phyloP scores from a whole-genome alignment of 257 asterid species.

The Orobanche coerulescens region DNA sequence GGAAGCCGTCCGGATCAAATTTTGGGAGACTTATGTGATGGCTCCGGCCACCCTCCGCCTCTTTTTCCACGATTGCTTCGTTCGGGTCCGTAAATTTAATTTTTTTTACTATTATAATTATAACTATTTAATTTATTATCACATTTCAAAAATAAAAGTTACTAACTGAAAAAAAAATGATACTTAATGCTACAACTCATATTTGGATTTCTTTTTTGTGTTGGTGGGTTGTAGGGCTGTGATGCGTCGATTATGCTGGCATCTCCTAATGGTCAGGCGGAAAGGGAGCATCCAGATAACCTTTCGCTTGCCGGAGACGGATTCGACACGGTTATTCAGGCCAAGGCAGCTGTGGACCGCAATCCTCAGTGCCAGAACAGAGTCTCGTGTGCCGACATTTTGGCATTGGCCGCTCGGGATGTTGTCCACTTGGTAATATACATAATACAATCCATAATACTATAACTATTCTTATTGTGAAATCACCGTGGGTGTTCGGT shows the following conservation, averaged over 20 bases:
- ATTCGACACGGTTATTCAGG: slow-evolving; percentile 68
- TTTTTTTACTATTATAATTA: no score
- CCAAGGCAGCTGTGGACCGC: slow-evolving; percentile 66
- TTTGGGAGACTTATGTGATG: slow-evolving; percentile 63
- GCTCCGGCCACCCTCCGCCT: slow-evolving; percentile 89
- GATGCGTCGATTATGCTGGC: slow-evolving; percentile 59
- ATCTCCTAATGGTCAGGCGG: slow-evolving; percentile 45
- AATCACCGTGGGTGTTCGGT: no score
- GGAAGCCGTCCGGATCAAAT: slow-evolving; percentile 48
- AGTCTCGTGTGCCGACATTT: slow-evolving; percentile 81
- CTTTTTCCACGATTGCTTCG: slow-evolving; percentile 77
- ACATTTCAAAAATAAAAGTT: no score
- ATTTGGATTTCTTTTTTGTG: no score
- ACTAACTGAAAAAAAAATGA: no score
- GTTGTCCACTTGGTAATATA: slow-evolving; percentile 80
- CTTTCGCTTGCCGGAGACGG: slow-evolving; percentile 91
- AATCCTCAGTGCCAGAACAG: slow-evolving; percentile 56
- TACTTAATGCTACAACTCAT: no score
- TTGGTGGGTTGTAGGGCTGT: slow-evolving; percentile 40
- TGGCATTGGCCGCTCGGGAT: slow-evolving; percentile 77
- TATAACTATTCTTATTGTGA: no score
- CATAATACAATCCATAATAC: no score
- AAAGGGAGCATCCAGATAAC: slow-evolving; percentile 80
- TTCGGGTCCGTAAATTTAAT: slow-evolving; percentile 52
- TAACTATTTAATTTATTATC: no score